phyloP scores from a whole-genome alignment of 257 asterid species.

The Nicotiana tabacum region DNA sequence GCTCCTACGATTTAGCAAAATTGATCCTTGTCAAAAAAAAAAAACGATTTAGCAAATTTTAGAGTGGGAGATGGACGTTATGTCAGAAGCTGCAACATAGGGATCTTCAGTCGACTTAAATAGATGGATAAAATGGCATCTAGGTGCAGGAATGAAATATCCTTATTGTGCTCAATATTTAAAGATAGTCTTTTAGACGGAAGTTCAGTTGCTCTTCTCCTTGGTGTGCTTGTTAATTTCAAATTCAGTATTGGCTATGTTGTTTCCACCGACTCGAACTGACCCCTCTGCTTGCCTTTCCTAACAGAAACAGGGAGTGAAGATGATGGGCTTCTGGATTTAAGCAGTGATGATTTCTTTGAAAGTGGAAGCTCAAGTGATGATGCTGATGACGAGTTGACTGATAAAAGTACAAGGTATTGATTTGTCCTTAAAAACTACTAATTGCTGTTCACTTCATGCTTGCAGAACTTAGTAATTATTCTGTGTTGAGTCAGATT shows the following conservation, averaged over 20 bases:
- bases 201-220: background rate
- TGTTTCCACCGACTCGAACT: conserved; percentile 7
- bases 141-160: background rate
- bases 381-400: conserved; percentile 92
- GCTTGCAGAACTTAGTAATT: background rate
- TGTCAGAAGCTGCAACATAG: background rate
- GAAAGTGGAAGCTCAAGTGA: conserved; percentile 88
- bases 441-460: background rate
- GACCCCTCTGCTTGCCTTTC: conserved; percentile 14
- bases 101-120: background rate
- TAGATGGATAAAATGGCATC: background rate
- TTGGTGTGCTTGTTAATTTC: background rate
- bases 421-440: background rate
- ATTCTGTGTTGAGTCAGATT: background rate
- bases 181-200: background rate
- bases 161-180: background rate
- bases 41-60: background rate
- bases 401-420: conserved; percentile 78
- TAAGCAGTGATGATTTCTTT: conserved; percentile 87
- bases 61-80: background rate
- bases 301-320: conserved; percentile 93
- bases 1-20: background rate
- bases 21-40: too few species aligned
- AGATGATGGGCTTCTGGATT: conserved; percentile 86
- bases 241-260: background rate